Evolutionary conservation across 768 basidiomycete species (phyloP).

Genomic region (Mycena olivaceomarginata): DNA sequence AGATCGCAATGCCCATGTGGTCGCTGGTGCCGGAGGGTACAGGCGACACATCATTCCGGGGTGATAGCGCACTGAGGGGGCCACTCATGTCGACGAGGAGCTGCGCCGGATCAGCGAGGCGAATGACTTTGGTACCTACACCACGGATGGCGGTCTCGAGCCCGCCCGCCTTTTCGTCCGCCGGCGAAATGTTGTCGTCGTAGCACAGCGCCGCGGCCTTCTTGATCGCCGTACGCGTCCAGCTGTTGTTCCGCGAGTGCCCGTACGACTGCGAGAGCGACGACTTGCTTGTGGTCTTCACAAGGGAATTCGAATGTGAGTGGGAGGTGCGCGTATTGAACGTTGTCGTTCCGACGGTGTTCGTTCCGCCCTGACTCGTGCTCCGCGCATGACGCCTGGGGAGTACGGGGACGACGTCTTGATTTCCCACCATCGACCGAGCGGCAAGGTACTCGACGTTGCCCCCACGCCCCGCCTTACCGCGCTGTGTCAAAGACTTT

Average conservation of each 20-base stretch:
- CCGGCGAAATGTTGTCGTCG: constrained; percentile 43
- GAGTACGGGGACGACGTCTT: constrained; percentile 70
- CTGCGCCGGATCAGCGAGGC: constrained; percentile 64
- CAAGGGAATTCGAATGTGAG: constrained; percentile 60
- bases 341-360: constrained; percentile 46
- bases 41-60: constrained; percentile 48
- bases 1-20: constrained; percentile 59
- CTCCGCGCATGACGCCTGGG: constrained; percentile 44
- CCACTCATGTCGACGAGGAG: constrained; percentile 53
- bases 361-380: constrained; percentile 46
- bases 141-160: constrained; percentile 63
- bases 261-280: constrained; percentile 59
- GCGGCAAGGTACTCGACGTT: constrained; percentile 79
- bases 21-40: constrained; percentile 53
- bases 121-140: constrained; percentile 64
- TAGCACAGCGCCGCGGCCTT: constrained; percentile 57
- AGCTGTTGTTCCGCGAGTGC: constrained; percentile 66
- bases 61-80: constrained; percentile 28
- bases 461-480: constrained; percentile 47
- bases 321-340: constrained; percentile 48
- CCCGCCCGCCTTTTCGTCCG: constrained; percentile 48
- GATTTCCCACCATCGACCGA: constrained; percentile 80
- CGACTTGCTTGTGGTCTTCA: constrained; percentile 58
- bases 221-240: constrained; percentile 64
- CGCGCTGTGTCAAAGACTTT: constrained; percentile 69